These are phyloP conservation scores for Fusarium armeniacum DNA, from an alignment of 2,329 filamentous ascomycete genomes.

Conservation along the genomic window DNA sequence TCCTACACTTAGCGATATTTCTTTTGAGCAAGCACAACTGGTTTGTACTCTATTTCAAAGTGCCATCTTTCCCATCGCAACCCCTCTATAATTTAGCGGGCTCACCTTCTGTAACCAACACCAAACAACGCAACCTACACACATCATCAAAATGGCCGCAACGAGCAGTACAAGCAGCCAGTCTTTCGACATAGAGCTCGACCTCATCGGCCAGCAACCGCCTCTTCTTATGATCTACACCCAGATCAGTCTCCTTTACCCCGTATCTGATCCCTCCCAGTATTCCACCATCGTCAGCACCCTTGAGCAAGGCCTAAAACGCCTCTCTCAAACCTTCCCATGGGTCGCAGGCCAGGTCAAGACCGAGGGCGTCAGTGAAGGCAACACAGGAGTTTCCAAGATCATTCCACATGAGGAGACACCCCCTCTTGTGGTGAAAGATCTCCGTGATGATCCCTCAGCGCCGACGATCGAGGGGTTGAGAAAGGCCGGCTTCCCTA, in stretches of 20 bases:
- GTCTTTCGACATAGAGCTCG: conserved; percentile 51
- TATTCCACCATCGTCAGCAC: conserved; percentile 50
- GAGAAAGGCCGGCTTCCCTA: conserved; percentile 58
- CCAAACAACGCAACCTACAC: neutral
- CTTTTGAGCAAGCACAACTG: neutral
- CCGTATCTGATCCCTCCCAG: conserved; percentile 43
- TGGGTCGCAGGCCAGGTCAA: conserved; percentile 64
- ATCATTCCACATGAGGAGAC: conserved; percentile 55
- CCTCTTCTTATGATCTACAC: conserved; percentile 62
- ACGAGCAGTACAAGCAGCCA: neutral
- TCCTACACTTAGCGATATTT: neutral
- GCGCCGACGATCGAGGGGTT: conserved; percentile 58
- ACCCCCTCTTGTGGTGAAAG: conserved; percentile 58
- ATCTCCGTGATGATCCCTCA: conserved; percentile 56
- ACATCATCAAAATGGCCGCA: conserved; percentile 13
- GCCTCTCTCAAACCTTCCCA: conserved; percentile 58
- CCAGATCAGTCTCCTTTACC: conserved; percentile 60
- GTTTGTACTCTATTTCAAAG: neutral
- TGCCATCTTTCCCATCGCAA: neutral
- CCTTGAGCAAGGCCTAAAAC: conserved; percentile 55
- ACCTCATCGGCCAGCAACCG: conserved; percentile 58
- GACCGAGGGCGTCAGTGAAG: conserved; percentile 43
- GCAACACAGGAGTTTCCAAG: conserved; percentile 54
- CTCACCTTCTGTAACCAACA: neutral
- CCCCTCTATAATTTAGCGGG: neutral